A percentile compares a stretch with the other conserved stretches of the same genome.
phyloP scores from a whole-genome alignment of 2,329 filamentous ascomycete genomes.

The Cadophora luteo-olivacea region DNA sequence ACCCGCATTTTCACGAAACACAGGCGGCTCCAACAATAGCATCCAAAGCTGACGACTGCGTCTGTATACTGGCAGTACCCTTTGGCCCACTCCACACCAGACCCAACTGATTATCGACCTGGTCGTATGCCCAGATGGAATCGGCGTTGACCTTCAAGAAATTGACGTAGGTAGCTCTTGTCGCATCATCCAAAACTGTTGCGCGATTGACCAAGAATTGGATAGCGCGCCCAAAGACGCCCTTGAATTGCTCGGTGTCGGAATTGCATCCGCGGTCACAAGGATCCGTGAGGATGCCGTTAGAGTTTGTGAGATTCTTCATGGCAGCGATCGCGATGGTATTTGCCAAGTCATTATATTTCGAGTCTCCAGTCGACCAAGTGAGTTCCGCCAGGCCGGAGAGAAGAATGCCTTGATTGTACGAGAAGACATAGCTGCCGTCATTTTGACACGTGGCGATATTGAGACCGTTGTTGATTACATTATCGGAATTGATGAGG shows the following conservation, averaged over 20 bases:
- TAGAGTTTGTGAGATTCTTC: conserved; percentile 49
- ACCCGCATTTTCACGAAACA: conserved; percentile 28
- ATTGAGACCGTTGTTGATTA: conserved; percentile 61
- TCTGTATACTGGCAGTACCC: conserved; percentile 58
- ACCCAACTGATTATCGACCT: conserved; percentile 61
- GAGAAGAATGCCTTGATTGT: conserved; percentile 68
- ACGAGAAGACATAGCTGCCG: conserved; percentile 53
- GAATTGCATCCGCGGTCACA: conserved; percentile 55
- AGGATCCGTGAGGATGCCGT: conserved; percentile 58
- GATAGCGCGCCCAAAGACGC: conserved; percentile 71
- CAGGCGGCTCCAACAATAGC: conserved; percentile 64
- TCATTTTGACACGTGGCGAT: conserved; percentile 57
- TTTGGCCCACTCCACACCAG: conserved; percentile 71
- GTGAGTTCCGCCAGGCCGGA: conserved; percentile 62
- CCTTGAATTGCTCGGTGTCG: conserved; percentile 73
- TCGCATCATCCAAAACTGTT: conserved; percentile 47
- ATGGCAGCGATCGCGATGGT: conserved; percentile 63
- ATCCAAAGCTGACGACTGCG: conserved; percentile 71
- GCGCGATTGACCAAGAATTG: conserved; percentile 56
- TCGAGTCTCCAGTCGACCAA: conserved; percentile 53
- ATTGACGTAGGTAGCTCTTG: conserved; percentile 54
- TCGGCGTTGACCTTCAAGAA: conserved; percentile 69
- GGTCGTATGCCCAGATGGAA: conserved; percentile 67
- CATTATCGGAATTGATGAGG: conserved; percentile 54
- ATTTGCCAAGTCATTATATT: conserved; percentile 55